Conservation (phyloP, 2,329 filamentous ascomycete genomes). For the Raffaelea albimanens region DNA sequence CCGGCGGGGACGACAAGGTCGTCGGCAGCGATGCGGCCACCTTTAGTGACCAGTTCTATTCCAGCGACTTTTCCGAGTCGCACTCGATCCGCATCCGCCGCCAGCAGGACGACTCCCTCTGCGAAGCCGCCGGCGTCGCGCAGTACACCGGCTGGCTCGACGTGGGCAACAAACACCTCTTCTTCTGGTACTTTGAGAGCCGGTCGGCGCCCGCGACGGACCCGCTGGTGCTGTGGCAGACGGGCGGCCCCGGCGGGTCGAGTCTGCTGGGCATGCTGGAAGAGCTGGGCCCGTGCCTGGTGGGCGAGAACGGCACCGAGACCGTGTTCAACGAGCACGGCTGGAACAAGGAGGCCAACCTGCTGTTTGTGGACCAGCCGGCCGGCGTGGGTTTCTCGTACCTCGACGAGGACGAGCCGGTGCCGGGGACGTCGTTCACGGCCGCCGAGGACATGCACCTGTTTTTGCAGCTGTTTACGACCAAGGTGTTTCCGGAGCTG, state of each 20-base stretch:
- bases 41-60: not conserved
- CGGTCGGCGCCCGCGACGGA: slow-evolving; percentile 21
- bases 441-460: slow-evolving; percentile 23
- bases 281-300: slow-evolving; percentile 32
- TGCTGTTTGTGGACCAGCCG: slow-evolving; percentile 54
- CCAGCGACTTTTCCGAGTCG: slow-evolving; percentile 1
- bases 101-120: slow-evolving; percentile 3
- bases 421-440: slow-evolving; percentile 38
- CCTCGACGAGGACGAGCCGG: slow-evolving; percentile 13
- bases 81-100: slow-evolving; percentile 4
- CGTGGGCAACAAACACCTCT: slow-evolving; percentile 32
- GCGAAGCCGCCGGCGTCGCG: not conserved
- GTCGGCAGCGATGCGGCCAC: not conserved
- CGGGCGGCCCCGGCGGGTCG: slow-evolving; percentile 30
- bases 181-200: slow-evolving; percentile 58
- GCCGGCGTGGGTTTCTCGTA: slow-evolving; percentile 50
- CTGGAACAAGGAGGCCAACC: slow-evolving; percentile 49
- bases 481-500: slow-evolving; percentile 2
- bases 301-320: slow-evolving; percentile 32
- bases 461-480: slow-evolving; percentile 4
- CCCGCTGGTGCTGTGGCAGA: slow-evolving; percentile 26
- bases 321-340: slow-evolving; percentile 40
- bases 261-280: slow-evolving; percentile 31
- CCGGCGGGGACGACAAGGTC: too few species aligned
- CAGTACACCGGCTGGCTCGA: slow-evolving; percentile 8